phyloP scores from a whole-genome alignment of 2,329 filamentous ascomycete species.

The Monilinia laxa region DNA sequence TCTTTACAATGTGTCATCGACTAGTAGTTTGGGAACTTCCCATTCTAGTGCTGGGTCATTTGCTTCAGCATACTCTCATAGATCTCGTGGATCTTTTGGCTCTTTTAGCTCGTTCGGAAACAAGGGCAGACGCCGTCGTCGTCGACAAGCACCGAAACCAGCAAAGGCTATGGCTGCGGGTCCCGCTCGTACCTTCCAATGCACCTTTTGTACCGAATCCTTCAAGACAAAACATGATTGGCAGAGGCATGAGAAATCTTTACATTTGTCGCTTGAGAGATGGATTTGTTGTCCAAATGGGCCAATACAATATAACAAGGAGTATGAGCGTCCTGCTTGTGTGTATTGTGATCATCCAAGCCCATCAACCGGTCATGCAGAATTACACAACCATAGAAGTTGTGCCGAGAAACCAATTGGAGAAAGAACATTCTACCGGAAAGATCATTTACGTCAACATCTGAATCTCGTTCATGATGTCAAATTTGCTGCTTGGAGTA shows the following conservation, averaged over 20 bases:
- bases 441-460: constrained; percentile 67
- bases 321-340: constrained; percentile 57
- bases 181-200: constrained; percentile 52
- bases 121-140: constrained; percentile 37
- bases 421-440: constrained; percentile 66
- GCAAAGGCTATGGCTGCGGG: constrained; percentile 50
- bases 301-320: constrained; percentile 54
- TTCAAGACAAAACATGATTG: constrained; percentile 69
- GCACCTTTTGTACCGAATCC: constrained; percentile 67
- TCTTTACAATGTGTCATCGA: constrained; percentile 58
- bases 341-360: constrained; percentile 59
- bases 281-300: constrained; percentile 65
- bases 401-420: constrained; percentile 64
- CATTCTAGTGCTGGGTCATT: constrained; percentile 59
- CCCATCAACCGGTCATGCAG: constrained; percentile 56
- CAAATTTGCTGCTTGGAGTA: constrained; percentile 64
- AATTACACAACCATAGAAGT: constrained; percentile 58
- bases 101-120: constrained; percentile 38
- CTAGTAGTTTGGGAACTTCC: constrained; percentile 60
- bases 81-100: constrained; percentile 55
- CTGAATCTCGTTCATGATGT: constrained; percentile 59
- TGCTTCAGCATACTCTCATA: constrained; percentile 58
- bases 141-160: constrained; percentile 36
- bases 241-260: constrained; percentile 69
- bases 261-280: constrained; percentile 62